Conservation (phyloP, 2,329 filamentous ascomycete genomes). For the Fusarium coffeatum region DNA sequence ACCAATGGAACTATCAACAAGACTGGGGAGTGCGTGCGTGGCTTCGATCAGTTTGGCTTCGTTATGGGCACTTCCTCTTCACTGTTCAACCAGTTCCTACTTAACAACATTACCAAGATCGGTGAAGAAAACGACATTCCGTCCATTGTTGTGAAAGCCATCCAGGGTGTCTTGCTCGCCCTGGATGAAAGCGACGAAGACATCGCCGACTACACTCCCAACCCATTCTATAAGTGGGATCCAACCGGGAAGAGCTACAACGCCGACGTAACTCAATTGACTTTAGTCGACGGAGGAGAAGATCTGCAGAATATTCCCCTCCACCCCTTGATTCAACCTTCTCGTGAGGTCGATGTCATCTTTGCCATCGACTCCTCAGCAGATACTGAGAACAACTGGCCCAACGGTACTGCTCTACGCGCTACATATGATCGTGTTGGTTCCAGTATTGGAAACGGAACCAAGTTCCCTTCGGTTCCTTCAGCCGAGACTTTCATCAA, state of each 20-base stretch:
- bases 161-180: slow-evolving; percentile 61
- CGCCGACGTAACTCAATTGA: slow-evolving; percentile 64
- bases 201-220: slow-evolving; percentile 76
- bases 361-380: slow-evolving; percentile 73
- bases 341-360: slow-evolving; percentile 69
- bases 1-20: slow-evolving; percentile 60
- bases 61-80: slow-evolving; percentile 85
- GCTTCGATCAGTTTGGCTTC: slow-evolving; percentile 83
- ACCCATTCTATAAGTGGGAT: slow-evolving; percentile 68
- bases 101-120: slow-evolving; percentile 61
- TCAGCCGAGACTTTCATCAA: slow-evolving; percentile 66
- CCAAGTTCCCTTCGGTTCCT: slow-evolving; percentile 69
- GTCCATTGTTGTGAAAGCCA: slow-evolving; percentile 55
- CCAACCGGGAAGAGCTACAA: slow-evolving; percentile 54
- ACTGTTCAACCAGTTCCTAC: slow-evolving; percentile 76
- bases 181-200: slow-evolving; percentile 74
- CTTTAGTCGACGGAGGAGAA: slow-evolving; percentile 83
- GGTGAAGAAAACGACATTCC: slow-evolving; percentile 64
- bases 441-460: slow-evolving; percentile 61
- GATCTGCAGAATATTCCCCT: slow-evolving; percentile 85
- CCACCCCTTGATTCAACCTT: slow-evolving; percentile 66
- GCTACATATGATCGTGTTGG: slow-evolving; percentile 67
- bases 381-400: slow-evolving; percentile 68
- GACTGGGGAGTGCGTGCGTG: slow-evolving; percentile 61
- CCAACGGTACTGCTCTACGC: slow-evolving; percentile 69